Percentiles rank a stretch among this genome's conserved stretches.
phyloP scores from a whole-genome alignment of 2,329 filamentous ascomycete species.

The Penicillium oxalicum region DNA sequence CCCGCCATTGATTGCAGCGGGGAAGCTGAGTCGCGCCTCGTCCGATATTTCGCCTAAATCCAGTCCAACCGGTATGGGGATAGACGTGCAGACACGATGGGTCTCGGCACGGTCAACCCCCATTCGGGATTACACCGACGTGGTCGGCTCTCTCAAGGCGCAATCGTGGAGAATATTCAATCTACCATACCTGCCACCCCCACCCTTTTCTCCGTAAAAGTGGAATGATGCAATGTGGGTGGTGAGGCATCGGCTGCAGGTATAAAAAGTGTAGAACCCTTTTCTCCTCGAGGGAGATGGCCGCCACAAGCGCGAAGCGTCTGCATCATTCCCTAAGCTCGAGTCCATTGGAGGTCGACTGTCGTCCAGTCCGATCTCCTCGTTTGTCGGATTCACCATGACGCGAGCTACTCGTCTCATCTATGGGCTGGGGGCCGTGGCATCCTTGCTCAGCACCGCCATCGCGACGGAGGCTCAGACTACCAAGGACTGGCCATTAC shows the following conservation, averaged over 20 bases:
- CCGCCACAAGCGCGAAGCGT: neutral
- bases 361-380: constrained; percentile 2
- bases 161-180: no score
- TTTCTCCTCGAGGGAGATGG: neutral
- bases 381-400: constrained; percentile 2
- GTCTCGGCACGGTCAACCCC: no score
- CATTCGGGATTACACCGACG: no score
- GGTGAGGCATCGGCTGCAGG: no score
- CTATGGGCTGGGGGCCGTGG: constrained; percentile 6
- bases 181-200: neutral
- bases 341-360: neutral
- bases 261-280: neutral
- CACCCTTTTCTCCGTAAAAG: neutral
- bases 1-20: constrained; percentile 2
- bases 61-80: no score
- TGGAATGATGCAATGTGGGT: neutral
- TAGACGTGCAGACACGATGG: no score
- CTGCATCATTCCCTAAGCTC: neutral
- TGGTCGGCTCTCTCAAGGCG: no score
- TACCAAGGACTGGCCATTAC: constrained; percentile 41
- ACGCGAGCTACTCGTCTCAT: constrained; percentile 8
- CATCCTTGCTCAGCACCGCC: constrained; percentile 9
- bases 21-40: neutral
- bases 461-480: constrained; percentile 4
- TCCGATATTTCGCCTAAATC: constrained; percentile 5